A percentile compares a stretch with the other conserved stretches of the same genome.
Evolutionary conservation across 106 monocot species (phyloP).

Genomic region (Dioscorea dumetorum): DNA sequence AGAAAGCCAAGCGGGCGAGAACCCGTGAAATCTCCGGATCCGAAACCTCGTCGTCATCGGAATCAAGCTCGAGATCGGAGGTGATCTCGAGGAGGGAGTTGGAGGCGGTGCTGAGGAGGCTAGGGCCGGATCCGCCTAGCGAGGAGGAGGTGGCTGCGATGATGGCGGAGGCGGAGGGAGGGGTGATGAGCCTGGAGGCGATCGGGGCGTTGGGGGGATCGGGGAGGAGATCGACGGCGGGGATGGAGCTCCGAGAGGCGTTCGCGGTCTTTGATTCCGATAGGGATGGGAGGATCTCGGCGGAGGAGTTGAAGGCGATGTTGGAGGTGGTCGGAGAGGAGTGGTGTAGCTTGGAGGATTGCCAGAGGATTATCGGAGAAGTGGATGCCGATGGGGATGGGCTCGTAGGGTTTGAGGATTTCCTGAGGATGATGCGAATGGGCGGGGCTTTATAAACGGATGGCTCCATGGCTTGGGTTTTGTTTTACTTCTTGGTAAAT

Average conservation of each 20-base stretch:
- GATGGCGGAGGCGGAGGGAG: constrained; percentile 23
- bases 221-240: not conserved
- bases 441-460: not conserved
- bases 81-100: constrained; percentile 8
- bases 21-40: not conserved
- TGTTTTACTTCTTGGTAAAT: too few species aligned
- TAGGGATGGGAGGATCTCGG: constrained; percentile 61
- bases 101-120: constrained; percentile 48
- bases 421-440: constrained; percentile 53
- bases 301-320: constrained; percentile 51
- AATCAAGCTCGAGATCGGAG: not conserved
- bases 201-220: not conserved
- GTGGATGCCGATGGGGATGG: constrained; percentile 53
- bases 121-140: constrained; percentile 27
- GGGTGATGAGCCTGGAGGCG: constrained; percentile 5
- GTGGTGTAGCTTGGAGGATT: constrained; percentile 37
- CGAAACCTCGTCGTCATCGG: not conserved
- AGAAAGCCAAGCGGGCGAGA: not conserved
- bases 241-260: constrained; percentile 33
- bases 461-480: too few species aligned
- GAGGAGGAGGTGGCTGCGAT: constrained; percentile 17
- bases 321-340: constrained; percentile 37
- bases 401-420: constrained; percentile 58
- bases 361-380: constrained; percentile 45
- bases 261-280: constrained; percentile 49